These are phyloP conservation scores for Syzygium grande DNA, from an alignment of 345 rosid species.

Conservation along the genomic window DNA sequence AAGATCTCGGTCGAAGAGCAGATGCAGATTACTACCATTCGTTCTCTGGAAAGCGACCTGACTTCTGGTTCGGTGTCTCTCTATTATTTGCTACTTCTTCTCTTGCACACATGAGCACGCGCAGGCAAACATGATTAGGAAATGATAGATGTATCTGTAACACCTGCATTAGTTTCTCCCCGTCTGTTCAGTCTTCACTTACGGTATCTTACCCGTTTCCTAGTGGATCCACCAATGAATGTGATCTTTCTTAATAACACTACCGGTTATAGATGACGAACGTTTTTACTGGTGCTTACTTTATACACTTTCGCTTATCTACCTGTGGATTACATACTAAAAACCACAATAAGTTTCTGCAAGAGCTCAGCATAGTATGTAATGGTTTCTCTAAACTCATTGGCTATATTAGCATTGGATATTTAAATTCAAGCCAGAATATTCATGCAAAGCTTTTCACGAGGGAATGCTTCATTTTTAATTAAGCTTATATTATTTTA, in stretches of 20 bases:
- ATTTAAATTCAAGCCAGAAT: not conserved
- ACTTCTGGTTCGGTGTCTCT: constrained; percentile 20
- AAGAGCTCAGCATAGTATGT: not conserved
- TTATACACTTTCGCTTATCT: not conserved
- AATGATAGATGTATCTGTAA: not conserved
- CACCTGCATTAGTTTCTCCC: not conserved
- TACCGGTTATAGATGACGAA: not conserved
- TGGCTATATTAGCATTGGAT: not conserved
- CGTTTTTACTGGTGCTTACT: not conserved
- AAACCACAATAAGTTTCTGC: not conserved
- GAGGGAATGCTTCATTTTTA: not conserved
- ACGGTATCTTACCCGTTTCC: not conserved
- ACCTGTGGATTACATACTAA: not conserved
- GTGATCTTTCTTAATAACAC: not conserved
- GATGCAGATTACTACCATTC: constrained; percentile 44
- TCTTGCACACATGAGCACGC: not conserved
- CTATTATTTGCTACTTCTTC: not conserved
- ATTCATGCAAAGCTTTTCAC: not conserved
- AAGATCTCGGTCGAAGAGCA: constrained; percentile 71
- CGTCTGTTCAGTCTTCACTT: not conserved
- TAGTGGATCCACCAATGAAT: not conserved
- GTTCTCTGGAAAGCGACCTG: constrained; percentile 50
- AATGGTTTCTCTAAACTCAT: not conserved
- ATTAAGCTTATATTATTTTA: not conserved
- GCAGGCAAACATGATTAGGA: not conserved